A percentile compares a stretch with the other conserved stretches of the same genome.
Conservation (phyloP, 108 stramenopile species). For the Schizochytrium sp. region DNA sequence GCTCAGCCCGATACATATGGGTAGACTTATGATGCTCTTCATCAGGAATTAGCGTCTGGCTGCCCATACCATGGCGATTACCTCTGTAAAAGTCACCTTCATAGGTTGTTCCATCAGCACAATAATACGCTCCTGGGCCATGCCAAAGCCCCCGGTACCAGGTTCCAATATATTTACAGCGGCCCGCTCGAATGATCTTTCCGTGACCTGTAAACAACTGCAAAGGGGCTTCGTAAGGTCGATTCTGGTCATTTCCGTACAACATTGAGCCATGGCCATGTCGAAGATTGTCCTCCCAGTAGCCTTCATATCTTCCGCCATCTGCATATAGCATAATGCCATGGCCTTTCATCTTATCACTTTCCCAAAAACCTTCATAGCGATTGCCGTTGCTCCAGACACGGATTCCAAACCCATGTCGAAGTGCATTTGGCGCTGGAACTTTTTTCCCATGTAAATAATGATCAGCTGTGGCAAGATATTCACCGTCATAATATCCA, state of each 20-base stretch:
- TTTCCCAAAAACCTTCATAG: constrained; percentile 30
- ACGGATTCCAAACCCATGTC: constrained; percentile 15
- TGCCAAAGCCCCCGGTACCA: constrained; percentile 38
- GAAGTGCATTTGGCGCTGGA: background rate
- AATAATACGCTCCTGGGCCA: background rate
- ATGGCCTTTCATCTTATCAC: constrained; percentile 35
- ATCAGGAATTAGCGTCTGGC: constrained; percentile 10
- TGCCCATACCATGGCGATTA: constrained; percentile 17
- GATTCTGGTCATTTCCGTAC: background rate
- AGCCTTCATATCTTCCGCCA: constrained; percentile 20
- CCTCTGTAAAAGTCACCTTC: constrained; percentile 17
- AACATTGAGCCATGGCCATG: constrained; percentile 36
- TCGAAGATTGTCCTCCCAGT: constrained; percentile 26
- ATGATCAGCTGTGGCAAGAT: background rate
- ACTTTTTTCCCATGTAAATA: constrained; percentile 21
- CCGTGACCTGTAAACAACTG: constrained; percentile 25
- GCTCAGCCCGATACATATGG: background rate
- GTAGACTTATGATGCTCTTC: background rate
- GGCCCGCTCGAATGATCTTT: constrained; percentile 37
- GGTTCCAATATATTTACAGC: background rate
- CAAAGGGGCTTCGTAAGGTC: constrained; percentile 16
- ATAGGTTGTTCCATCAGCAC: constrained; percentile 21
- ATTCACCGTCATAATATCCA: constrained; percentile 57
- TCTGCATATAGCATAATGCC: constrained; percentile 41
- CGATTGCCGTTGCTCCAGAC: constrained; percentile 33